Evolutionary conservation across 2,329 filamentous ascomycete species (phyloP).

Genomic region (Cytospora piceicola): DNA sequence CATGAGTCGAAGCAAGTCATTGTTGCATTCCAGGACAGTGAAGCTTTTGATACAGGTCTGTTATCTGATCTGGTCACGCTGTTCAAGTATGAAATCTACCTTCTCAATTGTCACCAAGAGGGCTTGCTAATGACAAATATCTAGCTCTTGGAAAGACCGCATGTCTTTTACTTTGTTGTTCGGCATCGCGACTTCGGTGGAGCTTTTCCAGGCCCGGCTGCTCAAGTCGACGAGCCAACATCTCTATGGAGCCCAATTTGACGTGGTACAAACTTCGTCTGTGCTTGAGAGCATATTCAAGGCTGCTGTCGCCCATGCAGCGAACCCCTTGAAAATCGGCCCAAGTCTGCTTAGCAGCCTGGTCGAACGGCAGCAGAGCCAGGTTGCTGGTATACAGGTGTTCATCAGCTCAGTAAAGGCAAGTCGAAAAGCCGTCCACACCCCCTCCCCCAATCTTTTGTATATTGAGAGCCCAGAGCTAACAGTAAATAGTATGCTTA

Average conservation of each 20-base stretch:
- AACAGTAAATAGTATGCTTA: constrained; percentile 67
- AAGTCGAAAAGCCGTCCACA: constrained; percentile 28
- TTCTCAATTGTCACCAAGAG: background rate
- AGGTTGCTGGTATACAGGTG: constrained; percentile 74
- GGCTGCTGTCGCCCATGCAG: constrained; percentile 61
- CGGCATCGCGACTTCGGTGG: constrained; percentile 79
- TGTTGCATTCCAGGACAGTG: constrained; percentile 78
- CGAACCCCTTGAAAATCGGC: constrained; percentile 65
- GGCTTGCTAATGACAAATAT: constrained; percentile 38
- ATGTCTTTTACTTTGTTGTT: constrained; percentile 79
- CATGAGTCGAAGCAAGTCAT: constrained; percentile 63
- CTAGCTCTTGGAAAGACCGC: constrained; percentile 67
- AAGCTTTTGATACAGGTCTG: constrained; percentile 76
- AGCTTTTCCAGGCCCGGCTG: constrained; percentile 76
- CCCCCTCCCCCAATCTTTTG: background rate
- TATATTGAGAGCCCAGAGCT: constrained; percentile 27
- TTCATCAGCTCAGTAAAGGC: constrained; percentile 74
- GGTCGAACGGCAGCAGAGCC: constrained; percentile 74
- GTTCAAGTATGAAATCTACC: constrained; percentile 58
- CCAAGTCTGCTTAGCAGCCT: constrained; percentile 64
- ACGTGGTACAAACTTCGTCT: constrained; percentile 72
- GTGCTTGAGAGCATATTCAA: constrained; percentile 75
- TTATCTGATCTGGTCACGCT: constrained; percentile 72
- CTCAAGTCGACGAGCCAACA: constrained; percentile 69
- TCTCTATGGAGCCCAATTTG: constrained; percentile 73